phyloP scores from a whole-genome alignment of 176 grass and related monocot genomes.

The Carex pumila region DNA sequence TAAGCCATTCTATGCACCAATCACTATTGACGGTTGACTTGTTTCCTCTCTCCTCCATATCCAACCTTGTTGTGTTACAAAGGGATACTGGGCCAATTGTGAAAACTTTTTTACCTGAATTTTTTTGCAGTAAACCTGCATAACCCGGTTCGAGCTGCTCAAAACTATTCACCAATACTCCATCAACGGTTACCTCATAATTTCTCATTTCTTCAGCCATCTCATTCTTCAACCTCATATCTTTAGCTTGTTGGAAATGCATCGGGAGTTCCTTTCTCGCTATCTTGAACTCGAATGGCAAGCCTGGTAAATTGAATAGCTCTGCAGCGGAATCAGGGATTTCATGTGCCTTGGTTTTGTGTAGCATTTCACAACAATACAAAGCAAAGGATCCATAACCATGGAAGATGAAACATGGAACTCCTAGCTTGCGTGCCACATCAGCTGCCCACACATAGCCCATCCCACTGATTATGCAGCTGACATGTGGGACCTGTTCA shows the following conservation, averaged over 20 bases:
- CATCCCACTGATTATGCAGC: slow-evolving; percentile 48
- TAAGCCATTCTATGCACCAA: slow-evolving; percentile 52
- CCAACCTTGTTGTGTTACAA: neutral
- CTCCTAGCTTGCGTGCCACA: slow-evolving; percentile 29
- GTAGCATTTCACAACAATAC: slow-evolving; percentile 41
- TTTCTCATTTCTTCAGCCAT: slow-evolving; percentile 7
- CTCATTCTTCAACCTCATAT: neutral
- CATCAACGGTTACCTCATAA: slow-evolving; percentile 34
- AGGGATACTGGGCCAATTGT: slow-evolving; percentile 52
- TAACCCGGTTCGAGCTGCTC: slow-evolving; percentile 63
- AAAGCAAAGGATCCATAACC: slow-evolving; percentile 46
- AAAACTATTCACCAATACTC: slow-evolving; percentile 61
- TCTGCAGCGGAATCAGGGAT: slow-evolving; percentile 3
- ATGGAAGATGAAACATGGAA: slow-evolving; percentile 68
- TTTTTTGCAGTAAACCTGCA: slow-evolving; percentile 10
- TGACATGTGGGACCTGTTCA: neutral
- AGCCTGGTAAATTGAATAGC: slow-evolving; percentile 28
- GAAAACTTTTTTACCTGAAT: slow-evolving; percentile 25
- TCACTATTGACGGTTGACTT: slow-evolving; percentile 16
- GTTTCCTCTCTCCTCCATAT: slow-evolving; percentile 10
- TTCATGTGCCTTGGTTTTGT: slow-evolving; percentile 30
- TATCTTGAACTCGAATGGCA: slow-evolving; percentile 40
- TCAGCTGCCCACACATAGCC: slow-evolving; percentile 34
- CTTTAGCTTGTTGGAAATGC: neutral
- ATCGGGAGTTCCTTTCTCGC: slow-evolving; percentile 36